Evolutionary conservation across 2,329 filamentous ascomycete genomes (phyloP), one percentile per base, ranked within the genome.

Genomic region (Pseudogymnoascus sp.): DNA sequence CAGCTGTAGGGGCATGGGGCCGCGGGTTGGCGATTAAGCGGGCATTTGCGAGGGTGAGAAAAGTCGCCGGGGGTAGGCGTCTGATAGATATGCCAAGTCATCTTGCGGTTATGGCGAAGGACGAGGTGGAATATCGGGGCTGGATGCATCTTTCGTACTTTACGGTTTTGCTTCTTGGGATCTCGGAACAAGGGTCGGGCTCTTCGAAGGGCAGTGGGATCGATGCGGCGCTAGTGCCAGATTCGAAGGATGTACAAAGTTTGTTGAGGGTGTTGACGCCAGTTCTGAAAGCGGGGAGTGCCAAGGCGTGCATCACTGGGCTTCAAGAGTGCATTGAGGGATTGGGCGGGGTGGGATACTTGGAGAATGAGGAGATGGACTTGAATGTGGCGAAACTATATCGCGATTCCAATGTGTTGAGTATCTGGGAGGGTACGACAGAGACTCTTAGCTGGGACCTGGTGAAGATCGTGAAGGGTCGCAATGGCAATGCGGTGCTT

Each of bases 401-500:
- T 66, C 80, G 88, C 6, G 87, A 90, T 66, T 82, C 79, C 1
- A 74, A 77, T 6, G 87, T 89, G 2, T 74, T 83, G 58, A 79
- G 81, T 12, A 89, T 90, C 57, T 89, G 86, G 85, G 86, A 89
- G 71, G 86, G 87, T 1, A 90, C 88, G 0, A 89, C 86, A 0
- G 86, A 89, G 67, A 85, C 91, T 5, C 76, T 91, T 61, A 82
- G 83, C 4, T 77, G 75, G 1, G 80, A 84, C 62, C 77, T 78
- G 0, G 62, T 82, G 41, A 80, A 79, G 63, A 77, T 81, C 34
- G 70, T 76, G 0, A 70, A 70, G 22, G 66, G 69, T 63, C 1
- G 78, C 74, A 3, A 67, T 61, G 9, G 72, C 70, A 8, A 73
- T 71, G 34, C 63, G 79, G 67, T 67, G 1, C 62, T 71, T 2